These are phyloP conservation scores for Sporothrix brunneoviolacea DNA, from an alignment of 2,329 filamentous ascomycete species.

Conservation along the genomic window DNA sequence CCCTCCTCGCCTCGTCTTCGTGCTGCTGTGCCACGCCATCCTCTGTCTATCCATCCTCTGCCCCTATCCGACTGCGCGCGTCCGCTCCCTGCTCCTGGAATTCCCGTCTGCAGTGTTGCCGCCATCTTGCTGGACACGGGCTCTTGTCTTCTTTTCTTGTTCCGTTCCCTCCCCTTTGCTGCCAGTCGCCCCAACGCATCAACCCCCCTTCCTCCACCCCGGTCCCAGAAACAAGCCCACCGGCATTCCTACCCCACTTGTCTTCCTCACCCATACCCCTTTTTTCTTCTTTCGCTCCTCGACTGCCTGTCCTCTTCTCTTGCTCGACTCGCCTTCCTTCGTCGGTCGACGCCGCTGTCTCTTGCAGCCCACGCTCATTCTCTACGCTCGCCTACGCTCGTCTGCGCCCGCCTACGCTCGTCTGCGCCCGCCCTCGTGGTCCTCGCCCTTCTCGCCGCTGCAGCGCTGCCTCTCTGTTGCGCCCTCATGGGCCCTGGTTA, in stretches of 20 bases:
- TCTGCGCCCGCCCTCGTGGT: neutral
- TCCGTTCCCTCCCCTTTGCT: too few species aligned
- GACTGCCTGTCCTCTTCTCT: constrained; percentile 9
- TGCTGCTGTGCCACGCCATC: constrained; percentile 7
- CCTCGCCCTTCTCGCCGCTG: neutral
- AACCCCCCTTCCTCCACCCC: too few species aligned
- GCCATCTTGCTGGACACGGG: too few species aligned
- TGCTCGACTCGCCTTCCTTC: neutral
- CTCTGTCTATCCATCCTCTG: too few species aligned
- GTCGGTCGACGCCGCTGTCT: neutral
- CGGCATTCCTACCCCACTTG: constrained; percentile 9
- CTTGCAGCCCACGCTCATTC: neutral
- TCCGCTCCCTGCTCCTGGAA: neutral
- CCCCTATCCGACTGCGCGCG: neutral
- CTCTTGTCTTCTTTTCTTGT: too few species aligned
- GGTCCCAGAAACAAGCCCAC: constrained; percentile 1
- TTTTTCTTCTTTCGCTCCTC: neutral
- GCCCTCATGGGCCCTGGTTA: constrained; percentile 10
- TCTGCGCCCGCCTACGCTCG: neutral
- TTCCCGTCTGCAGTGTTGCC: neutral
- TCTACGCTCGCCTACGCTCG: too few species aligned
- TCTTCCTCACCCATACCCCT: neutral
- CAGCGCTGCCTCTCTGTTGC: neutral
- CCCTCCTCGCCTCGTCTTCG: neutral
- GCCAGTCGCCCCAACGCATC: too few species aligned